Percentiles rank a stretch among this genome's conserved stretches.
phyloP scores from a whole-genome alignment of 179 eudicot genomes.

The Spinacia oleracea region DNA sequence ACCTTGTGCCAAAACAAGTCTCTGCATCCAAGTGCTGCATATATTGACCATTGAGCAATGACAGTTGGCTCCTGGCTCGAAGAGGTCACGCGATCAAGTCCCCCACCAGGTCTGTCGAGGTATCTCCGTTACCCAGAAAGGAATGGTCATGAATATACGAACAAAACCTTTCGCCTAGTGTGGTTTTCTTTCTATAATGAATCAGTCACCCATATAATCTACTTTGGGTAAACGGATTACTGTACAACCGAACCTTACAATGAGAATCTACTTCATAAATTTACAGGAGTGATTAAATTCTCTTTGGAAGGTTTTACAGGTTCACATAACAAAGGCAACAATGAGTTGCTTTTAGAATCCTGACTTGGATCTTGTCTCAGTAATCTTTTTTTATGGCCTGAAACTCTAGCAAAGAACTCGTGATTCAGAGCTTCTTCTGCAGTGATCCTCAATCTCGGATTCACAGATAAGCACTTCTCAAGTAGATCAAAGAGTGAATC shows the following conservation, averaged over 20 bases:
- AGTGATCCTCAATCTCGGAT: slow-evolving; percentile 80
- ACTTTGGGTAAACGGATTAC: not conserved
- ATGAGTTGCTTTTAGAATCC: slow-evolving; percentile 25
- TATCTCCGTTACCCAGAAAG: not conserved
- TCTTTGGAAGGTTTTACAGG: slow-evolving; percentile 7
- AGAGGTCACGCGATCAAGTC: not conserved
- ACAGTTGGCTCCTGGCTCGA: no score
- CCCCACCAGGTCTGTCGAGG: not conserved
- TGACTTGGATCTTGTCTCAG: slow-evolving; percentile 34
- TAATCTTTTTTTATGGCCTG: slow-evolving; percentile 40
- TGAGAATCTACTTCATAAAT: not conserved
- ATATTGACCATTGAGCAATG: no score
- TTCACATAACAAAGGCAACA: slow-evolving; percentile 21
- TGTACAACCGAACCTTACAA: not conserved
- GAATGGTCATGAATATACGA: not conserved
- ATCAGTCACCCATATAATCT: not conserved
- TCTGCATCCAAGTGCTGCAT: no score
- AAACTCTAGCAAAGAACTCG: slow-evolving; percentile 75
- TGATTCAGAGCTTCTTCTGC: slow-evolving; percentile 91
- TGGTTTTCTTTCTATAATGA: slow-evolving; percentile 4
- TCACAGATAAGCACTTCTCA: slow-evolving; percentile 86
- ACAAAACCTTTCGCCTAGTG: not conserved
- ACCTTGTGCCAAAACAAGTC: no score
- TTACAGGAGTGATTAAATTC: slow-evolving; percentile 21
- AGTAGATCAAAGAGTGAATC: slow-evolving; percentile 73